These are phyloP conservation scores for Balansia obtecta DNA, from an alignment of 2,329 filamentous ascomycete species.

Conservation along the genomic window DNA sequence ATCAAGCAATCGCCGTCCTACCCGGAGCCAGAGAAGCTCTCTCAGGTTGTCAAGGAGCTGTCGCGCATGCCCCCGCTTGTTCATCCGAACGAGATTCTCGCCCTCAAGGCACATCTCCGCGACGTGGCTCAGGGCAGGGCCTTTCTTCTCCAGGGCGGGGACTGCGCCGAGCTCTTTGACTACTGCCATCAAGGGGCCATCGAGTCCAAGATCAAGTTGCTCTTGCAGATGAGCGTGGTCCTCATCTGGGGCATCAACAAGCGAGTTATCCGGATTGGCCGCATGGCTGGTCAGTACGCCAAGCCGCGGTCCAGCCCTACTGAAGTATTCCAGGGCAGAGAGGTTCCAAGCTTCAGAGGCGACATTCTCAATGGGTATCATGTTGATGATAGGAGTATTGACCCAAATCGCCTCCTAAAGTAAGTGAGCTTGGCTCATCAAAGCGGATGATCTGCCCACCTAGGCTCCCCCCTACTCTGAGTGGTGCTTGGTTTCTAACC, in stretches of 20 bases:
- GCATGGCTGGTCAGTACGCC: constrained; percentile 95
- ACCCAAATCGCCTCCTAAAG: constrained; percentile 71
- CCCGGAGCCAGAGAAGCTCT: constrained; percentile 46
- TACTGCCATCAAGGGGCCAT: constrained; percentile 87
- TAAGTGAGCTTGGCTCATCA: constrained; percentile 27
- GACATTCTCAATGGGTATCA: constrained; percentile 91
- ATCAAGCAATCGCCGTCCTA: constrained; percentile 68
- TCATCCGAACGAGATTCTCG: constrained; percentile 67
- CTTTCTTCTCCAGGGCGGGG: constrained; percentile 89
- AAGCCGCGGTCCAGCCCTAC: constrained; percentile 86
- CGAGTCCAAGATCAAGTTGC: constrained; percentile 90
- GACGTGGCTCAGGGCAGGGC: constrained; percentile 85
- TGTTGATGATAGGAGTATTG: constrained; percentile 61
- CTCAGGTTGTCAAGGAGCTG: constrained; percentile 51
- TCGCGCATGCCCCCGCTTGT: constrained; percentile 63
- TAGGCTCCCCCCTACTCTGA: background rate
- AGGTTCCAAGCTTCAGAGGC: constrained; percentile 82
- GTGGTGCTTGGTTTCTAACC: background rate
- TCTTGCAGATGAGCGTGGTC: constrained; percentile 93
- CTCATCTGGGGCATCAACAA: constrained; percentile 76
- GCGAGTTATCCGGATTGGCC: constrained; percentile 83
- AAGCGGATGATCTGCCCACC: background rate
- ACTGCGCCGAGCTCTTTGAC: constrained; percentile 94
- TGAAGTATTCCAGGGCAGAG: constrained; percentile 66
- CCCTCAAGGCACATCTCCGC: constrained; percentile 63